phyloP scores from a whole-genome alignment of 331 rosid genomes.

The Prunus yedoensis region DNA sequence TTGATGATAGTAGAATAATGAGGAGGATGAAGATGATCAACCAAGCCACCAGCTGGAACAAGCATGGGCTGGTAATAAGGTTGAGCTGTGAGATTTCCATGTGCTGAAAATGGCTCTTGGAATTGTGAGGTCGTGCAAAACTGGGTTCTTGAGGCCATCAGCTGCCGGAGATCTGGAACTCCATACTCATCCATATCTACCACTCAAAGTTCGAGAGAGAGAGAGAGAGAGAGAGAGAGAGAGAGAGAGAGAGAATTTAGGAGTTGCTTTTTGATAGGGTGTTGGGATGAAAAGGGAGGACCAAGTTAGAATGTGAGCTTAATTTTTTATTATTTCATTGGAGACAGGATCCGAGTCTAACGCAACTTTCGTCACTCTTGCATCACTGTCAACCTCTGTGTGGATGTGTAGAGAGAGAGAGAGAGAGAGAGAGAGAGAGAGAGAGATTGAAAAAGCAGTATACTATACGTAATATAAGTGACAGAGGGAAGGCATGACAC shows the following conservation, averaged over 20 bases:
- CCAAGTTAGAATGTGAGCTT: slow-evolving; percentile 16
- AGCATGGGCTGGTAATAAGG: background rate
- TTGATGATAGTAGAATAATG: background rate
- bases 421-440: background rate
- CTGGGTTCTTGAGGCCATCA: slow-evolving; percentile 42
- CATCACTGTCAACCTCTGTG: slow-evolving; percentile 20
- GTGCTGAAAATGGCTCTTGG: slow-evolving; percentile 31
- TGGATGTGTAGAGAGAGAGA: background rate
- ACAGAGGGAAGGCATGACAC: too few species aligned
- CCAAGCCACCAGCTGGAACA: slow-evolving; percentile 3
- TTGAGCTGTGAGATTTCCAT: slow-evolving; percentile 14
- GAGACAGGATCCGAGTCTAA: slow-evolving; percentile 99
- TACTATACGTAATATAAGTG: too few species aligned
- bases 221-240: slow-evolving; percentile 14
- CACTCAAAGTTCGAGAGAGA: background rate
- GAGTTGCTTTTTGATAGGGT: background rate
- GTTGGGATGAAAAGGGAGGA: background rate
- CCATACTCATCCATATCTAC: slow-evolving; percentile 41
- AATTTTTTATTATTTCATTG: slow-evolving; percentile 13
- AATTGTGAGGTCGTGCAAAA: slow-evolving; percentile 25
- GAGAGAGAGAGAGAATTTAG: background rate
- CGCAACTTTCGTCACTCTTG: slow-evolving; percentile 57
- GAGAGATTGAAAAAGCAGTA: too few species aligned
- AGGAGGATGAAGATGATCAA: background rate
- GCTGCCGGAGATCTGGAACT: slow-evolving; percentile 59